Evolutionary conservation across 2,329 filamentous ascomycete species (phyloP).

Genomic region (Annulohypoxylon truncatum): DNA sequence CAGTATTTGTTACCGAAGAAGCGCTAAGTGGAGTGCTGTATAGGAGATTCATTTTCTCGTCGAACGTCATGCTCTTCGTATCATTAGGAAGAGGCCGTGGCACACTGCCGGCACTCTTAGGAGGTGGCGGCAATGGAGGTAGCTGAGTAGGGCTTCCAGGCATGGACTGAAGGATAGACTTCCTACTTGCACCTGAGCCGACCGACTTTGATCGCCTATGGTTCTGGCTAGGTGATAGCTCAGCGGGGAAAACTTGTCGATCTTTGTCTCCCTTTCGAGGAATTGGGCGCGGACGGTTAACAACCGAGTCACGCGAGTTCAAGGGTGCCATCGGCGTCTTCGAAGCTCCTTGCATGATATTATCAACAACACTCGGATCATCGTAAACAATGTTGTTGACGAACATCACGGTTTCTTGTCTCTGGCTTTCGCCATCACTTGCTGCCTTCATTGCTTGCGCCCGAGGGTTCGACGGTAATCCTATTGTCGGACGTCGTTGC

Average conservation of each 20-base stretch:
- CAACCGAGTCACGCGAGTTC: conserved; percentile 55
- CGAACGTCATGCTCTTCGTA: conserved; percentile 68
- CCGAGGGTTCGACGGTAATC: conserved; percentile 62
- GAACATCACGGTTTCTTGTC: conserved; percentile 65
- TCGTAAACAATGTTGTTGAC: conserved; percentile 68
- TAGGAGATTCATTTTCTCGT: conserved; percentile 67
- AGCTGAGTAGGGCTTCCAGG: conserved; percentile 62
- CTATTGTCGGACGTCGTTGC: conserved; percentile 59
- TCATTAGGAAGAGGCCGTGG: conserved; percentile 61
- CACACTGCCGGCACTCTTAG: conserved; percentile 56
- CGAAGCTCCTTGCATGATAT: conserved; percentile 60
- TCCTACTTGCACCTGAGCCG: conserved; percentile 58
- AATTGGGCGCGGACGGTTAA: conserved; percentile 68
- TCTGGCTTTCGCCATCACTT: conserved; percentile 47
- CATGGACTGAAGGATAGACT: conserved; percentile 58
- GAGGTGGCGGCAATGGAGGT: conserved; percentile 63
- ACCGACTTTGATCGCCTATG: conserved; percentile 64
- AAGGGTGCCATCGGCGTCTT: conserved; percentile 44
- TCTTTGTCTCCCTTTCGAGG: conserved; percentile 61
- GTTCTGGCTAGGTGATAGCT: conserved; percentile 53
- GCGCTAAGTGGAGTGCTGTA: conserved; percentile 56
- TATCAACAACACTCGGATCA: conserved; percentile 61
- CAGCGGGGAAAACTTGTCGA: conserved; percentile 60
- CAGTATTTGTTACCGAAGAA: conserved; percentile 23
- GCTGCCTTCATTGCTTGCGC: conserved; percentile 51